Evolutionary conservation across 441 rosid species (phyloP).

Genomic region (Mallotus japonicus): DNA sequence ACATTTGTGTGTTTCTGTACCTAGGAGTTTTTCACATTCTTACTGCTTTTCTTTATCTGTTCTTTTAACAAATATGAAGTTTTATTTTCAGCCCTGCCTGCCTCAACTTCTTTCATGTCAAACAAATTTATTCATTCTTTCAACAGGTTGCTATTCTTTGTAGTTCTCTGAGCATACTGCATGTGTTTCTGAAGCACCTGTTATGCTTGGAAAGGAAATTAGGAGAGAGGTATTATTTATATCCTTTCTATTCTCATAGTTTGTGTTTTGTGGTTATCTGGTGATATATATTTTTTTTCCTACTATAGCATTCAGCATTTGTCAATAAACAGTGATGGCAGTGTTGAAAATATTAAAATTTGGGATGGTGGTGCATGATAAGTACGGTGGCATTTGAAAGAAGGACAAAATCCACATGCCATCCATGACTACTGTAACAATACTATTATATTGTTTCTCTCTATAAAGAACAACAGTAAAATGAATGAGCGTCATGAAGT

Average conservation of each 20-base stretch:
- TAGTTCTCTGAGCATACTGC: slow-evolving; percentile 61
- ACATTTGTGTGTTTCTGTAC: not conserved
- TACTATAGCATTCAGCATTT: not conserved
- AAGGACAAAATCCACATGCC: not conserved
- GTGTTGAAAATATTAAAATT: not conserved
- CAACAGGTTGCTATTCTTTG: slow-evolving; percentile 57
- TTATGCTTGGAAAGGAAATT: slow-evolving; percentile 41
- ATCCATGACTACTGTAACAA: not conserved
- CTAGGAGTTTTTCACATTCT: not conserved
- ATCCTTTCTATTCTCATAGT: not conserved
- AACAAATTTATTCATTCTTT: slow-evolving; percentile 19
- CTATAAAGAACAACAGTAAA: not conserved
- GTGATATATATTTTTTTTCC: not conserved
- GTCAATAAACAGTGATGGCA: not conserved
- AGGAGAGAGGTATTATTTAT: slow-evolving; percentile 52
- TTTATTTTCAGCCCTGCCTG: not conserved
- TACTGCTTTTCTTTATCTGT: not conserved
- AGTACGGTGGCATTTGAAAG: not conserved
- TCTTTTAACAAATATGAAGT: not conserved
- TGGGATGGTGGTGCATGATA: not conserved
- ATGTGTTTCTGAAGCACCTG: slow-evolving; percentile 62
- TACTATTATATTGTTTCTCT: not conserved
- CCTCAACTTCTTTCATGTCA: not conserved
- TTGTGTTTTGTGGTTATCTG: not conserved
- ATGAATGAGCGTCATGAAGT: not conserved